Evolutionary conservation across 352 stramenopile genomes (phyloP).

Genomic region (Globisporangium alternatum): DNA sequence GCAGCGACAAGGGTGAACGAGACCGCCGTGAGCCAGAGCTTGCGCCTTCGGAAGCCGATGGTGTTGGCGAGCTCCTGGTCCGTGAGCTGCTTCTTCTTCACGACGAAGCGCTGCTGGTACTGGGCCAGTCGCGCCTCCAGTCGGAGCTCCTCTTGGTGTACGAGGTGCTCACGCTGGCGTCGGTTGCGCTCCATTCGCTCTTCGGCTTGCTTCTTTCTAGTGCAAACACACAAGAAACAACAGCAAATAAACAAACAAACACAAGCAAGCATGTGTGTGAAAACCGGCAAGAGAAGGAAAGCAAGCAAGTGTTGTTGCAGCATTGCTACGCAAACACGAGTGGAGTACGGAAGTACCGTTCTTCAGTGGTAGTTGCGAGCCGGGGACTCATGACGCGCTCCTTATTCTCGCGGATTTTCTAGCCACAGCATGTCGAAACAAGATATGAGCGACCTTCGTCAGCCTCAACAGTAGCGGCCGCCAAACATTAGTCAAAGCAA

Average conservation of each 20-base stretch:
- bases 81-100: conserved; percentile 18
- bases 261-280: background rate
- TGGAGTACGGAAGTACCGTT: conserved; percentile 15
- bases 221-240: conserved; percentile 12
- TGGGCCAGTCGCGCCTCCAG: conserved; percentile 30
- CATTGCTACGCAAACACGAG: background rate
- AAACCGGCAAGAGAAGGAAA: background rate
- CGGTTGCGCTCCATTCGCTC: conserved; percentile 43
- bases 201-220: conserved; percentile 65
- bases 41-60: conserved; percentile 30
- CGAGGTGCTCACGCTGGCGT: conserved; percentile 40
- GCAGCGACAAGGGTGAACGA: conserved; percentile 35
- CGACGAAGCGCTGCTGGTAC: conserved; percentile 34
- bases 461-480: background rate
- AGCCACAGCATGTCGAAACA: background rate
- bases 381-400: conserved; percentile 30
- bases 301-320: background rate
- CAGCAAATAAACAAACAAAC: background rate
- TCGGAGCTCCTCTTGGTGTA: conserved; percentile 36
- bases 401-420: conserved; percentile 72
- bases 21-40: conserved; percentile 52
- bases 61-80: conserved; percentile 33
- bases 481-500: too few relatives aligned
- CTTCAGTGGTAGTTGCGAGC: conserved; percentile 22
- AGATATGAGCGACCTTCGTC: background rate